Evolutionary conservation across 164 flowering plant genomes (phyloP), one percentile per base, ranked within the genome.

Genomic region (Macadamia tetraphylla): DNA sequence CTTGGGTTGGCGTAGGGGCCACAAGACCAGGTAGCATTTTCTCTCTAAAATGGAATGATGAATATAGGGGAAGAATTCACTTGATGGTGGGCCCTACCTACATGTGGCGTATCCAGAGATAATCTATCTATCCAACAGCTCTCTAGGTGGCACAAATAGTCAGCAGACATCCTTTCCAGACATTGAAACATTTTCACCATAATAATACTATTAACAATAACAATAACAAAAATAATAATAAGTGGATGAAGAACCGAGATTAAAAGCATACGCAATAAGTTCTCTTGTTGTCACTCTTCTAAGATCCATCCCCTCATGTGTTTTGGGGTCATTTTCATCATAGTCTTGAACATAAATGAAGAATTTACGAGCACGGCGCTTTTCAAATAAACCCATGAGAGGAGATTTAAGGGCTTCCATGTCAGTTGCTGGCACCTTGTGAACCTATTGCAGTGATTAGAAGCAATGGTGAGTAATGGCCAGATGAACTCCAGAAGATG

Each of bases 381-480:
- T 93, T 71, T 93, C 98, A 84, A 93, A 93, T 61, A 93, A 23
- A 13, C 98, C 98, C 98, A 93, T 89, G 17, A 93, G 84, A 32
- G 98, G 92, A 72, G 96, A 89, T 78, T 85, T 91, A n/a, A 93
- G 87, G 32, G 97, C 97, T 71, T 93, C 98, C 91, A 93, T 82
- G 74, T 89, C 97, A 29, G 85, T 93, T 63, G 98, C 94, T 6
- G 98, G 98, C 51, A 91, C 98, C 83, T 93, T 93, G 85, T 93
- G 91, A 74, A 93, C 75, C 98, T 92, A 71, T 71, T 51, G 71
- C 66, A 78, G 53, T 23, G 18, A 57, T 29, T 35, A 61, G 51
- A 73, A 11, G 40, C 62, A 29, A 66, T 17, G 48, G 56, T 18
- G 8, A 61, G 62, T 43, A n/a, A n/a, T 18, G 40, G 57, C 30